Percentiles rank a stretch among this genome's conserved stretches.
Conservation (phyloP, 73 alveolate genomes). For the Paramecium sonneborni region DNA sequence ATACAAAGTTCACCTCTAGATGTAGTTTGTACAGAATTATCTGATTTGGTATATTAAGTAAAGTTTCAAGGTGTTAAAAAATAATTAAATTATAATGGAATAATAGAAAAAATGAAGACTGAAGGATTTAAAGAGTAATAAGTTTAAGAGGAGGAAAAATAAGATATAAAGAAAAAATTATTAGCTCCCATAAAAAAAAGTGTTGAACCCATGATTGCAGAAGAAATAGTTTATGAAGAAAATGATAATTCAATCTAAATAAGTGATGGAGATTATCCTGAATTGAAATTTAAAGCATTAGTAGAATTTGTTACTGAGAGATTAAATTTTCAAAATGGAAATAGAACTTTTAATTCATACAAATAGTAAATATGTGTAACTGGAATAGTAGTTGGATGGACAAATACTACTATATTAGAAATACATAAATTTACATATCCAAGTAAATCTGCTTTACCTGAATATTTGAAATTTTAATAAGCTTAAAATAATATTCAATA, state of each 20-base stretch:
- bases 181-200: neutral
- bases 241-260: neutral
- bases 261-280: slow-evolving; percentile 27
- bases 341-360: slow-evolving; percentile 3
- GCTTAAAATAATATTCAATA: neutral
- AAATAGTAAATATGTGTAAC: slow-evolving; percentile 15
- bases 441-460: neutral
- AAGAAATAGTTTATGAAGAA: neutral
- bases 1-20: neutral
- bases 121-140: neutral
- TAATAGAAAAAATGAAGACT: neutral
- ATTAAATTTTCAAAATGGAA: neutral
- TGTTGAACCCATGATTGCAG: neutral
- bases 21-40: neutral
- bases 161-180: neutral
- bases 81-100: neutral
- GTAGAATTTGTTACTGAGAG: slow-evolving; percentile 16
- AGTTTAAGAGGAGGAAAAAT: neutral
- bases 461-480: neutral
- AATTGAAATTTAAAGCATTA: slow-evolving; percentile 8
- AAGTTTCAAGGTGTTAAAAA: neutral
- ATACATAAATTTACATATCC: slow-evolving; percentile 37
- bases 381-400: slow-evolving; percentile 59
- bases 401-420: slow-evolving; percentile 20
- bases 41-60: neutral